A percentile compares a stretch with the other conserved stretches of the same genome.
Evolutionary conservation across 2,329 filamentous ascomycete species (phyloP).

Genomic region (Aspergillus amoenus): DNA sequence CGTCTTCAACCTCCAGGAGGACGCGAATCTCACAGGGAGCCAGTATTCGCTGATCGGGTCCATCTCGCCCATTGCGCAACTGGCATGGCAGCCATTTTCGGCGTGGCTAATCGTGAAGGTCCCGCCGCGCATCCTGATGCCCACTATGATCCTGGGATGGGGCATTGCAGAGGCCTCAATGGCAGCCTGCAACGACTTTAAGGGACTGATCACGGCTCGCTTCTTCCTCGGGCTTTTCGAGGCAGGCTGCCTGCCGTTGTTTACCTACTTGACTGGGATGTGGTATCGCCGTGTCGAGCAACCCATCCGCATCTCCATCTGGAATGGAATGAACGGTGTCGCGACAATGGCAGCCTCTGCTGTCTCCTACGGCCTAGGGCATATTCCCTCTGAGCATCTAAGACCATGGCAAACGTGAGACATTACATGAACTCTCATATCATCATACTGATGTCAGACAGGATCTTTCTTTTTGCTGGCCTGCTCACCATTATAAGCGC

Average conservation of each 20-base stretch:
- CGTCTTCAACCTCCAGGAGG: conserved; percentile 54
- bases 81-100: conserved; percentile 62
- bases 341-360: conserved; percentile 59
- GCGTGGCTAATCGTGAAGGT: conserved; percentile 61
- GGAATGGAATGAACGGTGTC: conserved; percentile 63
- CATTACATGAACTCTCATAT: not conserved
- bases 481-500: conserved; percentile 59
- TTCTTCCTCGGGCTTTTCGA: conserved; percentile 57
- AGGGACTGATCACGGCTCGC: conserved; percentile 47
- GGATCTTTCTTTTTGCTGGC: conserved; percentile 62
- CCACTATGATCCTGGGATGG: conserved; percentile 49
- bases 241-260: conserved; percentile 50
- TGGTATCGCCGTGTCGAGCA: conserved; percentile 58
- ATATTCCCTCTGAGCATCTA: conserved; percentile 48
- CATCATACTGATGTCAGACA: conserved; percentile 7
- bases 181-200: conserved; percentile 49
- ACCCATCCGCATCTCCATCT: conserved; percentile 61
- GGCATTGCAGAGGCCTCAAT: conserved; percentile 49
- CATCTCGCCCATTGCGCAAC: conserved; percentile 59
- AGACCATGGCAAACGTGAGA: conserved; percentile 53
- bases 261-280: conserved; percentile 45
- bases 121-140: conserved; percentile 60
- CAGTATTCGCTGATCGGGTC: conserved; percentile 60
- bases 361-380: conserved; percentile 57
- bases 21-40: conserved; percentile 52